Evolutionary conservation across 2,329 filamentous ascomycete species (phyloP), one percentile per base, ranked within the genome.

Genomic region (Bipolaris victoriae): DNA sequence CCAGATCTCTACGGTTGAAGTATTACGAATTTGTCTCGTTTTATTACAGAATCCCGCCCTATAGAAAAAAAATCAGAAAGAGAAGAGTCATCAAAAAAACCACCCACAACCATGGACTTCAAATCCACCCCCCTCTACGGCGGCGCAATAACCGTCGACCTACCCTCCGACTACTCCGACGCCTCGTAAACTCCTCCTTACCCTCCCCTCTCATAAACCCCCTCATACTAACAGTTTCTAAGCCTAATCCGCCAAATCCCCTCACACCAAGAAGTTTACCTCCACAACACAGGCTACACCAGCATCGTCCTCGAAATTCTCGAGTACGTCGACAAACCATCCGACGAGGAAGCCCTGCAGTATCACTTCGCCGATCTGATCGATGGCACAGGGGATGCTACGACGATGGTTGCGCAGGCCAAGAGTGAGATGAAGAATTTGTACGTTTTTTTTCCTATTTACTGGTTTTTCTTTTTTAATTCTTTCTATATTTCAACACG

Each of bases 261-360:
- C 49, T 89, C 94, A 74, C 90, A 96, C 76, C 93, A 98, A 80
- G 94, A 97, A 81, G 90, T 97, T 66, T 97, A 88, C 80, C 88
- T 97, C 70, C 92, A 96, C 74, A 84, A 86, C 63, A 84, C 90
- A 61, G 92, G 92, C 48, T 93, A 93, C 76, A 91, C 91, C 3
- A 92, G 86, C 78, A 88, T 97, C 74, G 93, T 97, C 67, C 85
- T 97, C 76, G 94, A 98, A 70, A 91, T 98, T 70, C 90, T 90
- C 52, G 89, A 97, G 80, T 89, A 90, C 54, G 88, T 96, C 20
- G 84, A 84, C 4, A 81, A 86, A 16, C 84, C 87, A 68, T 84
- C 85, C 35, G 87, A 93, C 67, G 88, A 90, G 54, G 85, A 84
- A 43, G 91, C 92, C 16, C 63, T 81, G 56, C 76, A 81, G 61